Percentiles rank a stretch among this genome's conserved stretches.
Evolutionary conservation across 805 yeast genomes (phyloP).

Genomic region (Ogataea zsoltii): DNA sequence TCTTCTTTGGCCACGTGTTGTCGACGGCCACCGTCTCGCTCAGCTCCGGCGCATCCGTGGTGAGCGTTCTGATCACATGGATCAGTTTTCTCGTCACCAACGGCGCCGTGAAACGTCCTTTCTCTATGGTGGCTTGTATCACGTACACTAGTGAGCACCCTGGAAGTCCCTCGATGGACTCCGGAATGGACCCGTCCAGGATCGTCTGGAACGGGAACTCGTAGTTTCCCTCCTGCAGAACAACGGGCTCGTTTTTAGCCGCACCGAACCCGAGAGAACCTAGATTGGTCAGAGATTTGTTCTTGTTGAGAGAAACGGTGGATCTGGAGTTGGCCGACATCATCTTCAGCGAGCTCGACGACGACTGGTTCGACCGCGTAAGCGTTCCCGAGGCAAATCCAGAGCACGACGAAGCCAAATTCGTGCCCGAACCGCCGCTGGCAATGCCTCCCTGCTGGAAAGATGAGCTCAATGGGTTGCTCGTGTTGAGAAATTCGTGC

Average conservation of each 20-base stretch:
- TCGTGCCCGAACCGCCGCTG: constrained; percentile 11
- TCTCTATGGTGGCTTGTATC: constrained; percentile 76
- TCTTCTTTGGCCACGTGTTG: constrained; percentile 93
- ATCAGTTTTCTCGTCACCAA: constrained; percentile 68
- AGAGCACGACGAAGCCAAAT: constrained; percentile 9
- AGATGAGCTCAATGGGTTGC: constrained; percentile 23
- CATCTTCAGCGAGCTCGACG: constrained; percentile 44
- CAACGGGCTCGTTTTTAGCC: constrained; percentile 34
- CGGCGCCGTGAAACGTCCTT: constrained; percentile 73
- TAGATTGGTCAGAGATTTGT: constrained; percentile 37
- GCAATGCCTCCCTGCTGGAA: constrained; percentile 9
- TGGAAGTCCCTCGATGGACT: constrained; percentile 87
- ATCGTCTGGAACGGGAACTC: constrained; percentile 87
- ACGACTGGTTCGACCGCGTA: constrained; percentile 39
- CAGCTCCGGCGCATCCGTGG: constrained; percentile 83
- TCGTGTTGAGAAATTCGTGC: constrained; percentile 34
- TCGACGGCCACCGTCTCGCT: constrained; percentile 92
- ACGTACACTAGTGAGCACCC: constrained; percentile 74
- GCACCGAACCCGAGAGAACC: constrained; percentile 24
- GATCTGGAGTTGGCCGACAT: constrained; percentile 30
- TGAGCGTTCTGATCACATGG: constrained; percentile 80
- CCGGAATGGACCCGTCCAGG: constrained; percentile 81
- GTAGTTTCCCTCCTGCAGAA: constrained; percentile 73
- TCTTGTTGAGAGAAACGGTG: constrained; percentile 17
- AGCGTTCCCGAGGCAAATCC: constrained; percentile 35